These are phyloP conservation scores for Holtermanniella nyarrowii DNA, from an alignment of 768 basidiomycete genomes.

Conservation along the genomic window DNA sequence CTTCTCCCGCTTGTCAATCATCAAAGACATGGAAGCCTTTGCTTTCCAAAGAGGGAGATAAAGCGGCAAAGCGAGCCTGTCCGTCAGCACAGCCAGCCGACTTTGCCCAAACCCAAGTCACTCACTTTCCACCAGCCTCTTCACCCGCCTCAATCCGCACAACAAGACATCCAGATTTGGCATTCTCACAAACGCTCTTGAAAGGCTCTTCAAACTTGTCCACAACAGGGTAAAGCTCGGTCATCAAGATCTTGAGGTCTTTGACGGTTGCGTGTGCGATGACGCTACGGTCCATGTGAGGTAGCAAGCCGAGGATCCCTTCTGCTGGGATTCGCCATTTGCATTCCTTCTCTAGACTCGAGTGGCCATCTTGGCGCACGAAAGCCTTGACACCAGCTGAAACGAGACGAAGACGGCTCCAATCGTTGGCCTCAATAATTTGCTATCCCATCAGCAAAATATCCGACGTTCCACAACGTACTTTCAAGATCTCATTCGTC, in stretches of 20 bases:
- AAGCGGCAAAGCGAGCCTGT: constrained; percentile 64
- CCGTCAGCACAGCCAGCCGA: not conserved
- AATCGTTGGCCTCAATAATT: constrained; percentile 73
- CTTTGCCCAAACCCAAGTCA: constrained; percentile 3
- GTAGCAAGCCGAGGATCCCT: constrained; percentile 72
- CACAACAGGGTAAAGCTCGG: constrained; percentile 65
- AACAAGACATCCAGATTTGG: constrained; percentile 50
- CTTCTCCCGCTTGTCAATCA: constrained; percentile 96
- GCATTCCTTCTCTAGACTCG: constrained; percentile 39
- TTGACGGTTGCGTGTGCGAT: constrained; percentile 54
- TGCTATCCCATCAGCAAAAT: constrained; percentile 25
- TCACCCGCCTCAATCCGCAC: constrained; percentile 56
- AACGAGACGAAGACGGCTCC: constrained; percentile 70
- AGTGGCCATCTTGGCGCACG: constrained; percentile 68
- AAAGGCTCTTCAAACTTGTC: constrained; percentile 56
- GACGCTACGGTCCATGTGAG: constrained; percentile 57
- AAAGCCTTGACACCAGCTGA: constrained; percentile 92
- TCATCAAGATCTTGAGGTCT: constrained; percentile 57
- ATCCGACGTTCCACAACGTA: constrained; percentile 6
- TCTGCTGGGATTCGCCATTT: constrained; percentile 60
- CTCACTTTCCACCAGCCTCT: constrained; percentile 50
- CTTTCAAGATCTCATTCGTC: constrained; percentile 71
- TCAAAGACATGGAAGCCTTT: constrained; percentile 69
- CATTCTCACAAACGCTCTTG: constrained; percentile 46
- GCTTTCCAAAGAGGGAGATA: constrained; percentile 96